phyloP scores from a whole-genome alignment of 106 monocot genomes.

The Platanthera guangdongensis region DNA sequence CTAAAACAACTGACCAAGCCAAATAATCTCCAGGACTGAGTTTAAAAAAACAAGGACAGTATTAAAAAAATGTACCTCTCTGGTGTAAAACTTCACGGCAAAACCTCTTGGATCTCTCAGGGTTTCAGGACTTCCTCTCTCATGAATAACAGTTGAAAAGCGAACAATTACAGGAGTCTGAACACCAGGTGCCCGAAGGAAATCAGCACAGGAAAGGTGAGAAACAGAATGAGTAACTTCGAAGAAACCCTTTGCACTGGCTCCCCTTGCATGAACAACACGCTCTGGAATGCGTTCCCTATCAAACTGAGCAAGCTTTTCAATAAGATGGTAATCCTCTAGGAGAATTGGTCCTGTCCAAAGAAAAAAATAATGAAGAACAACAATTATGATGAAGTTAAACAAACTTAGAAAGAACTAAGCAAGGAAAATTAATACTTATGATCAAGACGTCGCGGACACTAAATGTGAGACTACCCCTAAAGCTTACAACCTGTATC shows the following conservation, averaged over 20 bases:
- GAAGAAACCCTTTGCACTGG: conserved; percentile 74
- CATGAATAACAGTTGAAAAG: conserved; percentile 74
- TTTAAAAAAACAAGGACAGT: background rate
- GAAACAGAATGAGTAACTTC: conserved; percentile 66
- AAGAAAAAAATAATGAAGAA: background rate
- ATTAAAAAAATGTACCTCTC: conserved; percentile 38
- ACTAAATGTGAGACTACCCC: background rate
- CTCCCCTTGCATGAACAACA: conserved; percentile 75
- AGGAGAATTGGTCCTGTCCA: conserved; percentile 56
- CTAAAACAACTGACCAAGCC: background rate
- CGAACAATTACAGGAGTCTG: conserved; percentile 70
- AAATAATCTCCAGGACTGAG: background rate
- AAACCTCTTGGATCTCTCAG: conserved; percentile 68
- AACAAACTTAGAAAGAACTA: background rate
- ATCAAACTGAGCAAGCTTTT: conserved; percentile 68
- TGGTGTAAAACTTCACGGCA: conserved; percentile 74
- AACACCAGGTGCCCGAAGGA: conserved; percentile 62
- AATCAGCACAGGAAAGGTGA: conserved; percentile 67
- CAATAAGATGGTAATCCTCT: conserved; percentile 70
- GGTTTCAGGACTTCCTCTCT: conserved; percentile 72
- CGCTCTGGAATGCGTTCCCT: conserved; percentile 68
- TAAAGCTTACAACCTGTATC: background rate
- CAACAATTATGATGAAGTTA: background rate
- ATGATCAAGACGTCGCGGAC: background rate
- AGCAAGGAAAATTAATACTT: background rate